Base-by-base conservation (phyloP, 371 early-diverging fungal species). In the Zychaea mexicana region DNA sequence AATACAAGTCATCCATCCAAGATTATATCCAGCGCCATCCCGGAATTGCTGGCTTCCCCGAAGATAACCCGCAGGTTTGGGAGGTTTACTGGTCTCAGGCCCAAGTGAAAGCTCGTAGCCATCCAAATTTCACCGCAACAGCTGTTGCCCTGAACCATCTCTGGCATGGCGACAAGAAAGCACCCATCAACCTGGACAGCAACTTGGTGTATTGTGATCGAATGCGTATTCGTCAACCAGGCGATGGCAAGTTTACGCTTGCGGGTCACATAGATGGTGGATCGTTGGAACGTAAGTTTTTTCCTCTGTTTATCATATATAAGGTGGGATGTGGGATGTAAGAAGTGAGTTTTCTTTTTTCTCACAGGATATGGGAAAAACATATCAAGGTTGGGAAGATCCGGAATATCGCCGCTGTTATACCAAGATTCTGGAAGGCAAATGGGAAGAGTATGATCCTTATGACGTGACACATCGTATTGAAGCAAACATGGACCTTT, bases 381-480 rank as follows among this genome's bases (percentile, higher is more conserved):
- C 19, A 21, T 52, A 3, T 36, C 32, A 52, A 66, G 70, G 68
- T 5, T 66, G 73, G 73, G 74, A 74, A 60, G 69, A 74, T 64
- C 68, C 68, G 0, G 70, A 74, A 30, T 74, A 70, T 36, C 68
- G 71, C 19, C 45, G 30, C 8, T 66, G 71, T 39, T 74, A 70
- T 33, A 60, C 63, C 52, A 60, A 68, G 46, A 72, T 72, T 27
- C 45, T 72, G 1, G 58, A 68, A 31, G 68, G 73, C 10, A 42
- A 68, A 19, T 68, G 68, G 68, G 68, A 72, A 60, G 65, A 65
- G 52, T 66, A 73, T 56, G 78, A 80, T 54, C 68, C 77, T 31
- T 80, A 67, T 60, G 76, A 77, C 66, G 76, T 69, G 15, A 79
- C 80, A 0, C 80, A 79, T 36, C 67, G 77, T 52, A 67, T 75